Conservation (phyloP, 2,329 filamentous ascomycete species). For the Teratosphaeria gauchensis region DNA sequence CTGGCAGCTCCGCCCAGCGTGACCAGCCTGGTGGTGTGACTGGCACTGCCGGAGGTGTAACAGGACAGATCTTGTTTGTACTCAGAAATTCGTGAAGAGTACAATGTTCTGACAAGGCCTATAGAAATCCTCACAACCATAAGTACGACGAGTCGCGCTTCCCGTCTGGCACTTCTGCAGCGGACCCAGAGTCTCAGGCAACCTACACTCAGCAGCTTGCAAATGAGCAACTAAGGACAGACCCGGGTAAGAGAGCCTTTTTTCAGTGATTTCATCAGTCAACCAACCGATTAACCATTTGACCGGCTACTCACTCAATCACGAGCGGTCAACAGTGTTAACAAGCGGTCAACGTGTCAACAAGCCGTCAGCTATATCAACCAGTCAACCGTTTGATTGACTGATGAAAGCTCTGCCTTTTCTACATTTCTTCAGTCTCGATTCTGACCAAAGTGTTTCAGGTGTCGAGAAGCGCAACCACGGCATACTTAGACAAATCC, state of each 20-base stretch:
- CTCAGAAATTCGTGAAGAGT: too few relatives aligned
- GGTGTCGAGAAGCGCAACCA: background rate
- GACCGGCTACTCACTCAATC: too few relatives aligned
- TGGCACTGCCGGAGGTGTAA: background rate
- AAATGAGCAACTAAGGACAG: background rate
- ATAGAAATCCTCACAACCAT: constrained; percentile 8
- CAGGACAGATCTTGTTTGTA: background rate
- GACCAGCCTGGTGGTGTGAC: background rate
- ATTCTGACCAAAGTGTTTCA: background rate
- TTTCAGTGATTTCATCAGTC: too few relatives aligned
- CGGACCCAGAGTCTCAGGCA: background rate
- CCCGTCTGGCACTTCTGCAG: background rate
- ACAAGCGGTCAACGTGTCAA: too few relatives aligned
- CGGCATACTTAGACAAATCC: constrained; percentile 2
- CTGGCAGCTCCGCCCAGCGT: background rate
- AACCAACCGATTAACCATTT: too few relatives aligned
- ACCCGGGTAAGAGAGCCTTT: background rate
- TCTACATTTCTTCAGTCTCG: background rate
- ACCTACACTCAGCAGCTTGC: background rate
- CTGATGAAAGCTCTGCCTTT: too few relatives aligned
- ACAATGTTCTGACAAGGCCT: background rate
- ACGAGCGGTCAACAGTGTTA: too few relatives aligned
- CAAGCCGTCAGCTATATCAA: too few relatives aligned
- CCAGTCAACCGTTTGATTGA: too few relatives aligned
- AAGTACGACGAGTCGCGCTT: constrained; percentile 11